Conservation (phyloP, 495 filamentous ascomycete genomes). For the Talaromyces wortmannii region DNA sequence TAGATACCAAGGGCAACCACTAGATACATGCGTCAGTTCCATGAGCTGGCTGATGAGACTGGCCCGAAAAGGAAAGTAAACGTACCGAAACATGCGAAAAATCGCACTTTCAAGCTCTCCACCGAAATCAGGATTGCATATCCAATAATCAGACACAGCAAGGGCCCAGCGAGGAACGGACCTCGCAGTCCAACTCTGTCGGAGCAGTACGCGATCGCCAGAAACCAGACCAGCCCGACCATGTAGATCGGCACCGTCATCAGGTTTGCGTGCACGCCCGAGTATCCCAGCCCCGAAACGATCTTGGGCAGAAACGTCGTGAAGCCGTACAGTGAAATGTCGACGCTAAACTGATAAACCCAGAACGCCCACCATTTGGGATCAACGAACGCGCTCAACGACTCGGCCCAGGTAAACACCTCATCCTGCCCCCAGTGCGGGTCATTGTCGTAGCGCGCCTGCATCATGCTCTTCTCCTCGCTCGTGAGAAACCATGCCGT, state of each 20-base stretch:
- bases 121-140: conserved; percentile 11
- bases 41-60: background rate
- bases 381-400: conserved; percentile 4
- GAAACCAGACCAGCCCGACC: conserved; percentile 7
- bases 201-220: conserved; percentile 6
- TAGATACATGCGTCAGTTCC: conserved; percentile 1
- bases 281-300: conserved; percentile 6
- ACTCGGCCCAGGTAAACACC: conserved; percentile 6
- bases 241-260: conserved; percentile 9
- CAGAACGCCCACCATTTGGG: conserved; percentile 11
- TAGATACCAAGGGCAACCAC: conserved; percentile 11
- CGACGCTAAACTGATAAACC: conserved; percentile 9
- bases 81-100: conserved; percentile 12
- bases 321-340: conserved; percentile 8
- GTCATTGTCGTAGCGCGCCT: conserved; percentile 8
- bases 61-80: background rate
- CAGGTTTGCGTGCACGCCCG: conserved; percentile 7
- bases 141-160: conserved; percentile 10
- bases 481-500: conserved; percentile 6
- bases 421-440: conserved; percentile 8
- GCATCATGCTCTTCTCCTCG: conserved; percentile 7
- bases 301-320: conserved; percentile 7
- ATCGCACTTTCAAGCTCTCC: conserved; percentile 6
- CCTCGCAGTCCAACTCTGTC: conserved; percentile 4
- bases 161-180: conserved; percentile 9